Base-by-base conservation (phyloP, 768 basidiomycete genomes). In the Polyporus arcularius region DNA sequence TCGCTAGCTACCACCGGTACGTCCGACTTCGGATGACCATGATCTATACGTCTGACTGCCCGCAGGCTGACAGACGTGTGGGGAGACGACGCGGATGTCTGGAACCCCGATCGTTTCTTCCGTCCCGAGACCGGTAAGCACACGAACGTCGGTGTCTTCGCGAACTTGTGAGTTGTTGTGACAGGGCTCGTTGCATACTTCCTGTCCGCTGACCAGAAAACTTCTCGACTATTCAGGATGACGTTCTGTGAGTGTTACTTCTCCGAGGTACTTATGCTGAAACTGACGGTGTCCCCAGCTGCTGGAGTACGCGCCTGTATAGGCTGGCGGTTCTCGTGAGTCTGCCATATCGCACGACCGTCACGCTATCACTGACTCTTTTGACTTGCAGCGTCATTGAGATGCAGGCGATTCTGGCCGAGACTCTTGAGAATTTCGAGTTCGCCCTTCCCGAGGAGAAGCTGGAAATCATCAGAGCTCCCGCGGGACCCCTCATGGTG, bases 391-490 rank as follows among this genome's bases (percentile, higher is more conserved):
- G 26, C 14, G 62, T 74, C 14, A 65, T 73, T 21, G 74, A 77
- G 53, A 67, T 71, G 63, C 74, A 75, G 52, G 69, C 68, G 11
- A 61, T 76, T 28, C 49, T 69, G 12, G 63, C 68, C 2, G 72
- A 73, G n/a, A 67, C 76, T 14, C 40, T 77, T 26, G 71, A 72
- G 59, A 69, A 69, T 26, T 77, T 77, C 63, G 64, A 70, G 42
- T 75, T 73, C 51, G 53, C 64, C 9, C 65, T 73, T 14, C 73
- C 75, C 1, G 43, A 47, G 9, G 68, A 70, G 15, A 68, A 66
- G 40, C 53, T 68, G 3, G 67, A 70, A 31, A 68, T 76, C 26
- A 54, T 65, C 9, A 66, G 74, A 15, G 62, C 68, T 9, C 70
- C 71, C 12, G 62, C 70, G 1, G 71, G 68, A 4, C 15, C 38